Conservation (phyloP, 306 rosid species). For the Hylodesmum podocarpum region DNA sequence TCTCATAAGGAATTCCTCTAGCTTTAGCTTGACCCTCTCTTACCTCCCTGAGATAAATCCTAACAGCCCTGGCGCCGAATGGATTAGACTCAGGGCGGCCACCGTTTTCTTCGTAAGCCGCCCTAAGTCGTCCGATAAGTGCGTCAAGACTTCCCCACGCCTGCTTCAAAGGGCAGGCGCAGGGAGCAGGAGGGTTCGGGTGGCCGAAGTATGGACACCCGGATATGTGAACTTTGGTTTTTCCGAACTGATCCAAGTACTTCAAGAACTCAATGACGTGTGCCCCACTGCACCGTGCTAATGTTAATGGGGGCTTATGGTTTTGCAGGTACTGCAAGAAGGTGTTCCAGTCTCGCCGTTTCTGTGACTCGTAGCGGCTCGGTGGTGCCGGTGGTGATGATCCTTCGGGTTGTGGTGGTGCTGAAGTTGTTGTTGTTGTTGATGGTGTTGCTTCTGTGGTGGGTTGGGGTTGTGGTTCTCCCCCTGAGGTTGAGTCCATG, state of each 20-base stretch:
- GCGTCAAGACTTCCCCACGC: constrained; percentile 97
- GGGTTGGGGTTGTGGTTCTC: constrained; percentile 20
- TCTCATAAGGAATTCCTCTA: constrained; percentile 91
- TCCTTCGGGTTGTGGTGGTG: constrained; percentile 29
- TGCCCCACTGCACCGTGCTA: constrained; percentile 95
- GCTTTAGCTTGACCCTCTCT: constrained; percentile 90
- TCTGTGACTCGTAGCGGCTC: constrained; percentile 95
- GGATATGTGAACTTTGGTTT: constrained; percentile 74
- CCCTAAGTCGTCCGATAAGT: constrained; percentile 86
- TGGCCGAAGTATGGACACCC: constrained; percentile 87
- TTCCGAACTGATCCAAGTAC: constrained; percentile 91
- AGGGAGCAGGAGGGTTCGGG: constrained; percentile 83
- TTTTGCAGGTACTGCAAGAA: constrained; percentile 82
- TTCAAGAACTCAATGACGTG: constrained; percentile 93
- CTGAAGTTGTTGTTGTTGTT: background rate
- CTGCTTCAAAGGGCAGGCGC: constrained; percentile 80
- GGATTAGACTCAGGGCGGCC: constrained; percentile 90
- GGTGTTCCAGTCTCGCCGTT: constrained; percentile 96
- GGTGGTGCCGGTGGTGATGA: constrained; percentile 59
- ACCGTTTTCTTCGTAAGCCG: constrained; percentile 95
- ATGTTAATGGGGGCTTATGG: constrained; percentile 93
- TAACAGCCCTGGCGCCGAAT: constrained; percentile 75
- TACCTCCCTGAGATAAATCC: constrained; percentile 85
- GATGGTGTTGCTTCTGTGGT: constrained; percentile 35
- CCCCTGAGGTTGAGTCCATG: constrained; percentile 74